These are phyloP conservation scores for Apophysomyces trapeziformis DNA, from an alignment of 371 early-diverging fungal species.

Conservation along the genomic window DNA sequence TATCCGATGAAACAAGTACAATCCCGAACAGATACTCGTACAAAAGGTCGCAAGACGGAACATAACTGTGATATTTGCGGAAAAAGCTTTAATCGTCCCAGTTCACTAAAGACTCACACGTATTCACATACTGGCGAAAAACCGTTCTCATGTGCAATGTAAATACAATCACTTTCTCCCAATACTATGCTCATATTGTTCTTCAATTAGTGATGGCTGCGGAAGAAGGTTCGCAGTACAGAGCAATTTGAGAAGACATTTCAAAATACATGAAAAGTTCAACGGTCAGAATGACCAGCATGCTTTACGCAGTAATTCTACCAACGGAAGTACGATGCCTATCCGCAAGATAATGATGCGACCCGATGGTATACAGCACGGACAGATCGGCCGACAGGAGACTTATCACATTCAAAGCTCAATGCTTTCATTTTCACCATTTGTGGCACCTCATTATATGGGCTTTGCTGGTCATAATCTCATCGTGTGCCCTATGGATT, in stretches of 20 bases:
- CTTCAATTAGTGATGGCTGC: neutral
- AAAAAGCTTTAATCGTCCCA: neutral
- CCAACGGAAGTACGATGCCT: too few relatives aligned
- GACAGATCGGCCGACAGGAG: too few relatives aligned
- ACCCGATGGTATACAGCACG: too few relatives aligned
- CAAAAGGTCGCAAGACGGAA: neutral
- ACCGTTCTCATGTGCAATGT: neutral
- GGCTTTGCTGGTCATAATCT: too few relatives aligned
- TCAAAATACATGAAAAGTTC: constrained; percentile 16
- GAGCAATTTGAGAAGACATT: neutral
- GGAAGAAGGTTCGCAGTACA: neutral
- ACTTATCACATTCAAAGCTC: too few relatives aligned
- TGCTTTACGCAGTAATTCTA: too few relatives aligned
- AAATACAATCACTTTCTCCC: neutral
- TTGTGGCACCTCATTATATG: too few relatives aligned
- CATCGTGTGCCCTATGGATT: too few relatives aligned
- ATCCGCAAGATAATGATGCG: too few relatives aligned
- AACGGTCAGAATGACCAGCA: too few relatives aligned
- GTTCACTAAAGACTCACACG: neutral
- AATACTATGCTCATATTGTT: neutral
- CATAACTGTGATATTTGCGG: neutral
- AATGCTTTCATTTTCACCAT: too few relatives aligned
- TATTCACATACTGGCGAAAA: constrained; percentile 2
- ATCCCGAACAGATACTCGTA: neutral
- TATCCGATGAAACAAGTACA: too few relatives aligned